Base-by-base conservation (phyloP, 176 grass and related monocot species). In the Hsuehochloa calcarea region DNA sequence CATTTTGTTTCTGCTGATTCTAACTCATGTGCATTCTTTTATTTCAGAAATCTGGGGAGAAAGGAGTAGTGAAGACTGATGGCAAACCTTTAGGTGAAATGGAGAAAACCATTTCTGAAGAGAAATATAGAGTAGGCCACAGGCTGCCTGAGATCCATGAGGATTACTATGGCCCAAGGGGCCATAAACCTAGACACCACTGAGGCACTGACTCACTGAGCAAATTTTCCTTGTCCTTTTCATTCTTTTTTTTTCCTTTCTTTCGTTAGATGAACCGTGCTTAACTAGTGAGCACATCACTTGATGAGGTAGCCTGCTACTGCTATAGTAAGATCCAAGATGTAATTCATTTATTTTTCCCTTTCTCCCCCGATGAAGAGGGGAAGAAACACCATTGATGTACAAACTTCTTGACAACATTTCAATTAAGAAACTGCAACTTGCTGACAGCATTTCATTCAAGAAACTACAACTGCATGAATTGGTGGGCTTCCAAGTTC, bases 121-220 rank as follows among this genome's bases (percentile, higher is more conserved):
- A 87, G 74, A 90, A 84, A 78, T 23, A 25, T 37, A 71, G 43
- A 61, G 35, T 43, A 68, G 52, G 78, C 0, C 88, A 93, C 43
- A 66, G 19, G 77, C 39, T 91, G 46, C 94, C 86, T 40, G 85
- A 80, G 35, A 87, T 96, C 19, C 91, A 96, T 83, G 91, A 89
- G 47, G 91, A 96, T 80, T 96, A 96, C 70, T 90, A 84, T 35
- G 94, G 91, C 25, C 91, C 94, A 46, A 91, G 91, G 67, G 91
- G 85, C 45, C 94, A 96, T 81, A 69, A 74, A 12, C 40, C 91
- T 65, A 91, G 47, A 39, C 94, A 96, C 78, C 94, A 93, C 51
- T 93, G 65, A 92, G 44, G 29, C 29, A 29, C 29, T 29, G 29
- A 29, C 29, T 29, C 29, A 29, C 29, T 93, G 65, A 92, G 44